Percentiles rank a stretch among this genome's conserved stretches.
These are phyloP conservation scores for Euphorbia tirucalli DNA, from an alignment of 345 rosid species.

Conservation along the genomic window DNA sequence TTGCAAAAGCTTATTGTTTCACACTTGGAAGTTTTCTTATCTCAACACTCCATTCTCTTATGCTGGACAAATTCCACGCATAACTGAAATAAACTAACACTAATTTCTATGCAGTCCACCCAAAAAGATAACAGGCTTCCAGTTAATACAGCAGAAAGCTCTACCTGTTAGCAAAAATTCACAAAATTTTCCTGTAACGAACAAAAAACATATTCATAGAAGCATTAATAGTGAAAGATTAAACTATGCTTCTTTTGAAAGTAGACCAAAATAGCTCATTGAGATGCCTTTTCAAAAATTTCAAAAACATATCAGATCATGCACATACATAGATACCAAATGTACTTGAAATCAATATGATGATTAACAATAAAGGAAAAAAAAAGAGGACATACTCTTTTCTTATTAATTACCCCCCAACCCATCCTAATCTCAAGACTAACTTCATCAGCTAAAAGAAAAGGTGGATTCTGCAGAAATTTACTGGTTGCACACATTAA, in stretches of 20 bases:
- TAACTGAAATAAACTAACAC: neutral
- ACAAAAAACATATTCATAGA: neutral
- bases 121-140: conserved; percentile 6
- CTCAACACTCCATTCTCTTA: neutral
- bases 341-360: neutral
- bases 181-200: neutral
- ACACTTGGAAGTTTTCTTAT: neutral
- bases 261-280: neutral
- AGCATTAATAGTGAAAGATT: neutral
- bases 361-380: neutral
- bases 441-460: neutral
- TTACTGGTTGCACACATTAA: neutral
- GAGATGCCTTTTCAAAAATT: neutral
- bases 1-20: neutral
- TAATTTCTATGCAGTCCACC: neutral
- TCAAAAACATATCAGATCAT: neutral
- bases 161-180: neutral
- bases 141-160: neutral
- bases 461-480: neutral
- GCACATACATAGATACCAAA: neutral
- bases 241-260: neutral
- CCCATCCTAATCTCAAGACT: neutral
- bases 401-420: neutral
- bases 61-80: neutral
- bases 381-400: neutral